Conservation (phyloP, 2,329 filamentous ascomycete genomes). For the Aspergillus carbonarius region DNA sequence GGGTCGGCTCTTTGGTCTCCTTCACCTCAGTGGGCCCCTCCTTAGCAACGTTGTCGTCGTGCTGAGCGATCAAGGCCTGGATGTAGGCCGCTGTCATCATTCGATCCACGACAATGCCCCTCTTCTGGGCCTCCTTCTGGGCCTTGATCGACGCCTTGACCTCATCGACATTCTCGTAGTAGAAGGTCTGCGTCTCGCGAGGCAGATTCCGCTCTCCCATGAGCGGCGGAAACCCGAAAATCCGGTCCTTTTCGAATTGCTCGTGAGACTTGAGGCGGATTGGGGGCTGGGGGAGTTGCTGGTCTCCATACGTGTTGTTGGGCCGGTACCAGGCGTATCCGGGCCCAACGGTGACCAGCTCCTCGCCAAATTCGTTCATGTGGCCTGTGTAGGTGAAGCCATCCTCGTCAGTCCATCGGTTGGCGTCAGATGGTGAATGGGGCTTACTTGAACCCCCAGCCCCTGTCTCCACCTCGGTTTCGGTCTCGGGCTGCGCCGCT, state of each 20-base stretch:
- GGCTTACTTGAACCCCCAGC: constrained; percentile 15
- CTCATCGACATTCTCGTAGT: constrained; percentile 25
- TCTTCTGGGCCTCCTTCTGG: constrained; percentile 22
- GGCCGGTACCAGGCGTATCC: constrained; percentile 27
- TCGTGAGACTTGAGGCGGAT: constrained; percentile 26
- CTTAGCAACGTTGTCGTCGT: constrained; percentile 9
- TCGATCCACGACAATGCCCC: constrained; percentile 20
- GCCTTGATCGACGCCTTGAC: constrained; percentile 23
- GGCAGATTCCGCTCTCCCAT: constrained; percentile 34
- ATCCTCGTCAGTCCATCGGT: constrained; percentile 29
- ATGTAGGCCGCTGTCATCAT: constrained; percentile 21
- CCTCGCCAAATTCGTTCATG: constrained; percentile 30
- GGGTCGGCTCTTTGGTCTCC: constrained; percentile 8
- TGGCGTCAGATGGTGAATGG: constrained; percentile 15
- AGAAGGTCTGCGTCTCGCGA: constrained; percentile 18
- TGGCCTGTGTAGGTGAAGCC: constrained; percentile 33
- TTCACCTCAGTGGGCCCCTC: neutral
- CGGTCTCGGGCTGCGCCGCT: neutral
- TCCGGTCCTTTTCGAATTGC: constrained; percentile 30
- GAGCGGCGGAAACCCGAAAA: constrained; percentile 33
- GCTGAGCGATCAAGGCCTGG: constrained; percentile 18
- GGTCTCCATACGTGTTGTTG: constrained; percentile 28
- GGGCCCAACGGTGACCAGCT: constrained; percentile 25
- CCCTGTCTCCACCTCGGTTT: neutral
- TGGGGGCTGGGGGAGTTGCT: constrained; percentile 27